Percentiles rank a stretch among this genome's conserved stretches.
These are phyloP conservation scores for Cryomyces antarcticus DNA, from an alignment of 495 filamentous ascomycete genomes.

Conservation along the genomic window DNA sequence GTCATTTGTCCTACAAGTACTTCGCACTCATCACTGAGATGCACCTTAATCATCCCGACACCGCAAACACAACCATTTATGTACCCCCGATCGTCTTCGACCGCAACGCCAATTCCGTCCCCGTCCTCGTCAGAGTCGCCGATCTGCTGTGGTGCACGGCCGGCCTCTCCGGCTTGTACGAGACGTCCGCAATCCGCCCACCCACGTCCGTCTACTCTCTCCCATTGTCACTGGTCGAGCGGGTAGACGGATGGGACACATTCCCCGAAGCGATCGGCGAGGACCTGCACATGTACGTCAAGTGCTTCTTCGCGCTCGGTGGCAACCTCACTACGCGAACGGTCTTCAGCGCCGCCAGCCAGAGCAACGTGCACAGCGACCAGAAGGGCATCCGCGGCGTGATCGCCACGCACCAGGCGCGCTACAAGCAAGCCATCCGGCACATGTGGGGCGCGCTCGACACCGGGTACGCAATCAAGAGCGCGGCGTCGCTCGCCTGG, in stretches of 20 bases:
- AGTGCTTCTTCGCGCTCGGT: conserved; percentile 51
- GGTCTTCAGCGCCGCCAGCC: conserved; percentile 41
- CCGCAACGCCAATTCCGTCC: conserved; percentile 44
- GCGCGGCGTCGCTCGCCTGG: neutral
- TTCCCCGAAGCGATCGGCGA: conserved; percentile 48
- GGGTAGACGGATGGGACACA: conserved; percentile 45
- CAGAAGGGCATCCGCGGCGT: conserved; percentile 26
- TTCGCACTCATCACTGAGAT: conserved; percentile 38
- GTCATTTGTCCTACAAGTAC: conserved; percentile 43
- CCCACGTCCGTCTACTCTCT: conserved; percentile 53
- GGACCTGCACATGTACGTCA: conserved; percentile 55
- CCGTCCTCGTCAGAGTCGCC: conserved; percentile 43
- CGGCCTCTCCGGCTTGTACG: conserved; percentile 43
- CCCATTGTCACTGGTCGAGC: conserved; percentile 37
- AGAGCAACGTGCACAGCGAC: conserved; percentile 42
- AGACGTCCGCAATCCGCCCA: conserved; percentile 35
- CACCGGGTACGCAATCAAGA: conserved; percentile 30
- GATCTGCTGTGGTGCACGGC: conserved; percentile 47
- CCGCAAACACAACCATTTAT: conserved; percentile 37
- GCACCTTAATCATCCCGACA: conserved; percentile 32
- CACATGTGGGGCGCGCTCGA: conserved; percentile 60
- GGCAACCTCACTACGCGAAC: conserved; percentile 32
- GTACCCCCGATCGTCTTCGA: conserved; percentile 52
- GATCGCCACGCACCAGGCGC: conserved; percentile 30
- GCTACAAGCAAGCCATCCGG: conserved; percentile 43